Evolutionary conservation across 2,329 filamentous ascomycete species (phyloP).

Genomic region (Ophiostoma ips): DNA sequence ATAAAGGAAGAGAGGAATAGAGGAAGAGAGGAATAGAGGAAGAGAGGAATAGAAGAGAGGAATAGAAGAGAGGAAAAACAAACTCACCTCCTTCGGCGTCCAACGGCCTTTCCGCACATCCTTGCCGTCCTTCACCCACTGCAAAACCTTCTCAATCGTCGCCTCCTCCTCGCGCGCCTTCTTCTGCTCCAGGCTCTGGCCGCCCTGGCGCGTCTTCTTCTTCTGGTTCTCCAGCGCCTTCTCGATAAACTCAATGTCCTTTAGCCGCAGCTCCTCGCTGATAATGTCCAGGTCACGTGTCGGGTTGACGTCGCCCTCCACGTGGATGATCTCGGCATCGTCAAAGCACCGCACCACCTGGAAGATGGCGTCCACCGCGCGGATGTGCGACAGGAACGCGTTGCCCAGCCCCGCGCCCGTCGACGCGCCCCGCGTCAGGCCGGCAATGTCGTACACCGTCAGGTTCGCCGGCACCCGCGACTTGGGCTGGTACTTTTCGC

Average conservation of each 20-base stretch:
- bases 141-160: slow-evolving; percentile 78
- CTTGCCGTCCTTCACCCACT: slow-evolving; percentile 74
- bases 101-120: slow-evolving; percentile 86
- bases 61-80: not conserved
- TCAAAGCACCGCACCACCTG: slow-evolving; percentile 96
- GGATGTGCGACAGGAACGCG: slow-evolving; percentile 95
- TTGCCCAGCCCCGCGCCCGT: slow-evolving; percentile 97
- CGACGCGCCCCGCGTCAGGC: slow-evolving; percentile 87
- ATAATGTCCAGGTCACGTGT: slow-evolving; percentile 92
- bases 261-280: slow-evolving; percentile 87
- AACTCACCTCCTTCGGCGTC: slow-evolving; percentile 83
- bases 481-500: slow-evolving; percentile 94
- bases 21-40: not conserved
- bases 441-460: slow-evolving; percentile 97
- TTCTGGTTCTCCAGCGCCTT: slow-evolving; percentile 83
- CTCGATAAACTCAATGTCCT: slow-evolving; percentile 97
- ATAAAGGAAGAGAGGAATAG: not conserved
- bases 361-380: slow-evolving; percentile 95
- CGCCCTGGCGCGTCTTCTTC: slow-evolving; percentile 91
- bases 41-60: not conserved
- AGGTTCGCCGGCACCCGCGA: slow-evolving; percentile 92
- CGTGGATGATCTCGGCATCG: slow-evolving; percentile 98
- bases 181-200: slow-evolving; percentile 94
- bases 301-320: slow-evolving; percentile 96
- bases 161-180: slow-evolving; percentile 91